Evolutionary conservation across 768 basidiomycete genomes (phyloP).

Genomic region (Russula vinacea): DNA sequence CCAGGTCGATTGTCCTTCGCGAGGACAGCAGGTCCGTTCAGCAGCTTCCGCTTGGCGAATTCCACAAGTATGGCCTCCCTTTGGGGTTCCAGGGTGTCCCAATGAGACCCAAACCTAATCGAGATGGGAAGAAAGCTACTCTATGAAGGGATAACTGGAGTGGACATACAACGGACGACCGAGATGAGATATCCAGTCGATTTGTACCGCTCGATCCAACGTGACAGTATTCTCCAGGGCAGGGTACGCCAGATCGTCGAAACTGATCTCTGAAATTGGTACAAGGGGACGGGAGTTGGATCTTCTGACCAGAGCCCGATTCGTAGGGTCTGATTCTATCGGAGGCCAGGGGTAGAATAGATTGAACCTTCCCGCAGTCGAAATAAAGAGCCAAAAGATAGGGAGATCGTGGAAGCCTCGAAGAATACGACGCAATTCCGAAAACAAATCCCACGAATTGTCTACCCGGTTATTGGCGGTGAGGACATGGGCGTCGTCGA

Average conservation of each 20-base stretch:
- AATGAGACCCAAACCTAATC: not conserved
- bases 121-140: not conserved
- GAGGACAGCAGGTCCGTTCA: not conserved
- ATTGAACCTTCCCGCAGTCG: not conserved
- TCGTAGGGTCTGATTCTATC: too few relatives aligned
- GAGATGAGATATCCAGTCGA: slow-evolving; percentile 1
- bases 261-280: not conserved
- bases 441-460: too few relatives aligned
- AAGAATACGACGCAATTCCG: too few relatives aligned
- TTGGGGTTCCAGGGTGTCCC: not conserved
- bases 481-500: not conserved
- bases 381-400: not conserved
- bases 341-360: not conserved
- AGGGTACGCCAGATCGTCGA: not conserved
- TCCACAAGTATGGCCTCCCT: not conserved
- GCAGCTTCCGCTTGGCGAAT: not conserved
- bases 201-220: not conserved
- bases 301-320: not conserved
- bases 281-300: not conserved
- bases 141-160: not conserved
- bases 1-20: not conserved
- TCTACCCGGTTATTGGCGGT: too few relatives aligned
- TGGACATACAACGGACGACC: slow-evolving; percentile 12
- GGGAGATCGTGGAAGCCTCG: not conserved
- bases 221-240: not conserved